phyloP scores from a whole-genome alignment of 2,329 filamentous ascomycete genomes.

The Paracorniculantispora psalliotae region DNA sequence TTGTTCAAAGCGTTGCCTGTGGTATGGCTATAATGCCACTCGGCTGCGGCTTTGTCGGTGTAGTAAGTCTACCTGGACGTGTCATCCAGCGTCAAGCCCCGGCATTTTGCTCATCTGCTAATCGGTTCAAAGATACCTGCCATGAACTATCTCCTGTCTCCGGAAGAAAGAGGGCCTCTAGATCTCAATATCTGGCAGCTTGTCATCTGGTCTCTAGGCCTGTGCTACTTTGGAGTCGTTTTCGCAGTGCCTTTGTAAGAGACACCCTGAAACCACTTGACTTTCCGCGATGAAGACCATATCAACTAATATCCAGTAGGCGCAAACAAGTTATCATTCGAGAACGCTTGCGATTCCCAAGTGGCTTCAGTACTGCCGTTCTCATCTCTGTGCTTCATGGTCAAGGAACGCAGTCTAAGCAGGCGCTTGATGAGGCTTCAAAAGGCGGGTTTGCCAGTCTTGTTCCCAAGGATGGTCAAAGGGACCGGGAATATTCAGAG shows the following conservation, averaged over 20 bases:
- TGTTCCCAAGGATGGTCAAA: conserved; percentile 29
- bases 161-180: conserved; percentile 74
- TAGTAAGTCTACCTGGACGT: conserved; percentile 43
- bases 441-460: conserved; percentile 40
- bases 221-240: conserved; percentile 95
- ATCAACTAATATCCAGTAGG: conserved; percentile 25
- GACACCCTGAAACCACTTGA: background rate
- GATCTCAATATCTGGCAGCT: conserved; percentile 69
- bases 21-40: conserved; percentile 96
- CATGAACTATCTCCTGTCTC: conserved; percentile 75
- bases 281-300: background rate
- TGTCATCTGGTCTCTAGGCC: conserved; percentile 83
- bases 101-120: background rate
- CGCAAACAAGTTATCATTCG: conserved; percentile 87
- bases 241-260: conserved; percentile 81
- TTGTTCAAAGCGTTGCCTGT: conserved; percentile 93
- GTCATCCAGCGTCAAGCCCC: background rate
- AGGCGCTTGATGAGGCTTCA: conserved; percentile 30
- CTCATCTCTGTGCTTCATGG: conserved; percentile 90
- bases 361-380: conserved; percentile 89
- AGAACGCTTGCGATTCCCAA: conserved; percentile 90
- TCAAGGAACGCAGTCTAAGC: conserved; percentile 30
- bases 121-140: conserved; percentile 61
- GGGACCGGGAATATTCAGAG: conserved; percentile 18
- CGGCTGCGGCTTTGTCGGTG: conserved; percentile 91